Evolutionary conservation across 441 rosid genomes (phyloP), one percentile per base, ranked within the genome.

Genomic region (Erodium moschatum): DNA sequence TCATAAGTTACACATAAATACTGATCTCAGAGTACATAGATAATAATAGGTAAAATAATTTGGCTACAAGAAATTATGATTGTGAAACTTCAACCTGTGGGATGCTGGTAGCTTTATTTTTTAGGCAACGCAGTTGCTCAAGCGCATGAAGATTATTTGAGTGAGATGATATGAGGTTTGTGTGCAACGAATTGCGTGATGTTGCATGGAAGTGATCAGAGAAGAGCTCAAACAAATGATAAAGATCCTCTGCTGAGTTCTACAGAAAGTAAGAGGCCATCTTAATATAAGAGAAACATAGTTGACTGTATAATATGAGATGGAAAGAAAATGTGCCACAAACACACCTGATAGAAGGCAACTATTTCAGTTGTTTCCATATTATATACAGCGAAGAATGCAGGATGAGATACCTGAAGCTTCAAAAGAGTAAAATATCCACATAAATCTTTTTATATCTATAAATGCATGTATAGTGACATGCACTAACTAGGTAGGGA

Each of bases 291-390:
- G 68, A 56, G 56, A 63, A 67, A 35, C 29, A 44, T 60, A 68
- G 50, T 52, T 72, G 27, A 20, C 72, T 27, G 38, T 42, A 40
- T 6, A 21, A 46, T 1, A 62, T 21, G 18, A 50, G 58, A 38
- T 6, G 62, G 38, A 18, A 18, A 69, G 0, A 5, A 75, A 64
- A 69, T 13, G 13, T 66, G 38, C 33, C 12, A 68, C 48, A 61
- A 67, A 61, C 1, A 68, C 20, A 91, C 98, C 96, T 86, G 94
- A 84, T 88, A 89, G 81, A 91, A 94, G 75, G 97, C 93, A 79
- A 91, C 87, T 70, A 94, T 80, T 76, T 94, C 97, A 54, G 97
- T 89, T 71, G 97, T 89, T 78, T 89, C 98, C 97, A 94, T 94
- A 77, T 91, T 86, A 82, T 94, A 94, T 60, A 94, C 96, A 8